Evolutionary conservation across 257 asterid species (phyloP), one percentile per base, ranked within the genome.

Genomic region (Striga asiatica): DNA sequence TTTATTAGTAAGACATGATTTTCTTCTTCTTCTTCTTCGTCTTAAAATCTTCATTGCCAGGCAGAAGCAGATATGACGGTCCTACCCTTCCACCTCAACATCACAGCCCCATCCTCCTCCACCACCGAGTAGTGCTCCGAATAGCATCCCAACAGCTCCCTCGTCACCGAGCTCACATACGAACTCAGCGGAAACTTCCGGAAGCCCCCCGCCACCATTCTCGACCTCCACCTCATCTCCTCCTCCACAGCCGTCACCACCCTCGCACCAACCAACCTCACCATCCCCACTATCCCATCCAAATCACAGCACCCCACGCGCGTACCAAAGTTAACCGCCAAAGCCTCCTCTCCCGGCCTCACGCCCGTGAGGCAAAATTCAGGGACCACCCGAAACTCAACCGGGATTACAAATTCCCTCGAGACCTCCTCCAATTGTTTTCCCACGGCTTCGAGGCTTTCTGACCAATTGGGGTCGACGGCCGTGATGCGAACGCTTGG

Each of bases 401-500:
- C 81, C 0, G 78, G 83, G 62, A 89, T 86, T 37, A 73, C 78
- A 60, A 79, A 86, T 21, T 83, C 86, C 55, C 68, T 69, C 1
- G 97, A 86, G 35, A 89, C 67, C 17, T 74, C 84, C 0, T 82
- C 83, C 12, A 89, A 32, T 4, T 83, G 48, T 7, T 11, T 16
- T 10, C 48, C 48, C 20, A 41, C 48, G 10, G 48, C 56, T 81
- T 61, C 1, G 89, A 81, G 34, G 83, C 81, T 3, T n/a, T n/a
- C n/a, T n/a, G n/a, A n/a, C n/a, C n/a, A n/a, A n/a, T n/a, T n/a
- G n/a, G 98, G 96, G 18, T 89, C 98, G 11, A 86, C 98, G 8
- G 87, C 85, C 54, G 97, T 89, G 1, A 89, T 89, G 21, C 97
- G 89, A n/a, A 89, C 88, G 21, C 66, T 79, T 4, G 97, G 95